A percentile compares a stretch with the other conserved stretches of the same genome.
phyloP scores from a whole-genome alignment of 306 rosid genomes.

The Prunus mongolica region DNA sequence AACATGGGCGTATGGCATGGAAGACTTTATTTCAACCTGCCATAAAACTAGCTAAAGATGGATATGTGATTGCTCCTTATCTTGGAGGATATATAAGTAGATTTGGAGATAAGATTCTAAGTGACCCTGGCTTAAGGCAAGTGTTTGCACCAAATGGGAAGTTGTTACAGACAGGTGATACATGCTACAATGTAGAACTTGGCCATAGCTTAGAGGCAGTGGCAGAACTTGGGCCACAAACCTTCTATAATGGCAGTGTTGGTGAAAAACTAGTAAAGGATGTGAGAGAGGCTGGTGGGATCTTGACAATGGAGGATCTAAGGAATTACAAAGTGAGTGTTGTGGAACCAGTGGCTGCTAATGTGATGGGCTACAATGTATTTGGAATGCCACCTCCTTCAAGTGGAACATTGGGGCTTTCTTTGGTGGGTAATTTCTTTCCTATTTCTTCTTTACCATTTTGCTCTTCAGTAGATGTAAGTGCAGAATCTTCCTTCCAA shows the following conservation, averaged over 20 bases:
- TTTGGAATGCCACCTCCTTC: slow-evolving; percentile 97
- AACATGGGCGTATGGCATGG: slow-evolving; percentile 77
- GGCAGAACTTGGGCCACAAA: slow-evolving; percentile 74
- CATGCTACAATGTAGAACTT: slow-evolving; percentile 65
- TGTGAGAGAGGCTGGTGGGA: slow-evolving; percentile 74
- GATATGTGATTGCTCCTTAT: slow-evolving; percentile 54
- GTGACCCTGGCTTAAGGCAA: slow-evolving; percentile 63
- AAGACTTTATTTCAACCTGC: slow-evolving; percentile 70
- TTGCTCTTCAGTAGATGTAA: neutral
- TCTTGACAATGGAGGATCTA: slow-evolving; percentile 84
- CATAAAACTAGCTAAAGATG: slow-evolving; percentile 64
- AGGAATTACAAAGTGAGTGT: slow-evolving; percentile 60
- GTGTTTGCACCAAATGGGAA: slow-evolving; percentile 68
- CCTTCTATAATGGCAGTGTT: slow-evolving; percentile 70
- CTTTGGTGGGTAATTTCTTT: slow-evolving; percentile 48
- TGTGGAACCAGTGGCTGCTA: slow-evolving; percentile 50
- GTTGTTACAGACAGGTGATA: slow-evolving; percentile 56
- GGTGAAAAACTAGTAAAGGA: slow-evolving; percentile 79
- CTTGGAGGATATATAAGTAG: slow-evolving; percentile 30
- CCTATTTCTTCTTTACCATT: neutral
- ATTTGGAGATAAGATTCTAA: slow-evolving; percentile 28
- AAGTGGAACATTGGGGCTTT: slow-evolving; percentile 77
- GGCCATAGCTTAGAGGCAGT: slow-evolving; percentile 56
- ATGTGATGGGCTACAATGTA: slow-evolving; percentile 66
- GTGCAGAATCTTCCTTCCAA: neutral